A percentile compares a stretch with the other conserved stretches of the same genome.
phyloP scores from a whole-genome alignment of 192 early-diverging fungal species.

The Mortierella antarctica region DNA sequence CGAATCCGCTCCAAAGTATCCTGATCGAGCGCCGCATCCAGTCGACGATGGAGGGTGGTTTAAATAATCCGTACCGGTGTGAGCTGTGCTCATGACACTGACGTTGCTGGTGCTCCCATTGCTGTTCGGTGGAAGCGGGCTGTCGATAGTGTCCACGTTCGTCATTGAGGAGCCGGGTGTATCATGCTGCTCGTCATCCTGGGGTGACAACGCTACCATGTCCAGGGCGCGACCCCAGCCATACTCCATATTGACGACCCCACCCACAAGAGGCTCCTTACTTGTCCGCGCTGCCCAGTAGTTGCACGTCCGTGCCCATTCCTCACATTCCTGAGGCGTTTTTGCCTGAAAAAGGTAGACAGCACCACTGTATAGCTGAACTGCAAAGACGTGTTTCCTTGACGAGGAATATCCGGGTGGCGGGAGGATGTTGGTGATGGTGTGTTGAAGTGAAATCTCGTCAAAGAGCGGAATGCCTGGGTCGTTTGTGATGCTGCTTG shows the following conservation, averaged over 20 bases:
- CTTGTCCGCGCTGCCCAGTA: conserved; percentile 94
- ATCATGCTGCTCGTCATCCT: conserved; percentile 20
- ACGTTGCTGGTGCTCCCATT: background rate
- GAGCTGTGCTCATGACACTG: background rate
- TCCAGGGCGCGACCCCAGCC: conserved; percentile 82
- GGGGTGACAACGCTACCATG: background rate
- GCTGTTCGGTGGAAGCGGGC: background rate
- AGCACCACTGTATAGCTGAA: conserved; percentile 84
- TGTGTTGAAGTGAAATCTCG: conserved; percentile 76
- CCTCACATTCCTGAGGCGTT: conserved; percentile 73
- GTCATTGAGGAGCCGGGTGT: background rate
- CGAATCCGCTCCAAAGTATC: background rate
- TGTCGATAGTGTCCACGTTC: conserved; percentile 1
- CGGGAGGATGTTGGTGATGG: conserved; percentile 85
- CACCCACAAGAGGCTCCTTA: conserved; percentile 90
- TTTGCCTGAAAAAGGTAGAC: conserved; percentile 91
- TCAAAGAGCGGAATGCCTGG: conserved; percentile 41
- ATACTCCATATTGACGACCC: conserved; percentile 91
- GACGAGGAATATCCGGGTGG: conserved; percentile 84
- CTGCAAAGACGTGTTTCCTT: conserved; percentile 86
- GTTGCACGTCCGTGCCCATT: conserved; percentile 92
- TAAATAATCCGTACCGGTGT: background rate
- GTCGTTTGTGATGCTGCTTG: background rate
- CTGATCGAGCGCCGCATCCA: no score
- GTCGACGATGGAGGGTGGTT: conserved; percentile 3